These are phyloP conservation scores for Obelidium mucronatum DNA, from an alignment of 192 early-diverging fungal species.

Conservation along the genomic window DNA sequence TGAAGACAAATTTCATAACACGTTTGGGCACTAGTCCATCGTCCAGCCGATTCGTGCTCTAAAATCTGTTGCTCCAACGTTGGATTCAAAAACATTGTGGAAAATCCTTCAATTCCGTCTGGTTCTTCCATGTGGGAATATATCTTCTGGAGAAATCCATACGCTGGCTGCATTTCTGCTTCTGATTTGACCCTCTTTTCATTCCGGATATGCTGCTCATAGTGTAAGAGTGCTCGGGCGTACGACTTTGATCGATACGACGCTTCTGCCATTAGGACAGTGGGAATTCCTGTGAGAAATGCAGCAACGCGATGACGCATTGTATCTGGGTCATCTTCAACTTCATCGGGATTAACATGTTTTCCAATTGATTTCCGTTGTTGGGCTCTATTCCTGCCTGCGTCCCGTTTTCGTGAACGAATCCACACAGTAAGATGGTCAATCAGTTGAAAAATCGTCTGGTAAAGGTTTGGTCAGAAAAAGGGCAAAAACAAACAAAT, in stretches of 20 bases:
- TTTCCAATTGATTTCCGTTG: conserved; percentile 28
- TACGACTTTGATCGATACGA: conserved; percentile 68
- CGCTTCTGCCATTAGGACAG: conserved; percentile 66
- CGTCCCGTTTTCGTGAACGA: conserved; percentile 34
- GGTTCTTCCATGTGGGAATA: conserved; percentile 74
- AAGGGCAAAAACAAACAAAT: too few relatives aligned
- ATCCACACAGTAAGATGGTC: conserved; percentile 64
- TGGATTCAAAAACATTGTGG: conserved; percentile 56
- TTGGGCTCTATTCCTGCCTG: conserved; percentile 34
- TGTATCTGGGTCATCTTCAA: conserved; percentile 42
- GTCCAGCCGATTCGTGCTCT: conserved; percentile 66
- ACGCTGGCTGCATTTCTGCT: conserved; percentile 49
- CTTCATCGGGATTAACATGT: conserved; percentile 37
- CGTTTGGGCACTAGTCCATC: conserved; percentile 72
- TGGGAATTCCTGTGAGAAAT: conserved; percentile 67
- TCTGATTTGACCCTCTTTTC: conserved; percentile 25
- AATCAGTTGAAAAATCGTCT: conserved; percentile 55
- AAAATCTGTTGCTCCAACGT: conserved; percentile 70
- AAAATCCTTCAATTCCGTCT: conserved; percentile 73
- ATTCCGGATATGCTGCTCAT: conserved; percentile 68
- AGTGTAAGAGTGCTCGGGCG: conserved; percentile 73
- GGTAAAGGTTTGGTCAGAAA: not conserved
- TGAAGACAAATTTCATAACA: conserved; percentile 67
- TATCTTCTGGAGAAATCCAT: conserved; percentile 63
- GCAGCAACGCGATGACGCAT: conserved; percentile 43